phyloP scores from a whole-genome alignment of 2,329 filamentous ascomycete species.

The Penicillium sp. region DNA sequence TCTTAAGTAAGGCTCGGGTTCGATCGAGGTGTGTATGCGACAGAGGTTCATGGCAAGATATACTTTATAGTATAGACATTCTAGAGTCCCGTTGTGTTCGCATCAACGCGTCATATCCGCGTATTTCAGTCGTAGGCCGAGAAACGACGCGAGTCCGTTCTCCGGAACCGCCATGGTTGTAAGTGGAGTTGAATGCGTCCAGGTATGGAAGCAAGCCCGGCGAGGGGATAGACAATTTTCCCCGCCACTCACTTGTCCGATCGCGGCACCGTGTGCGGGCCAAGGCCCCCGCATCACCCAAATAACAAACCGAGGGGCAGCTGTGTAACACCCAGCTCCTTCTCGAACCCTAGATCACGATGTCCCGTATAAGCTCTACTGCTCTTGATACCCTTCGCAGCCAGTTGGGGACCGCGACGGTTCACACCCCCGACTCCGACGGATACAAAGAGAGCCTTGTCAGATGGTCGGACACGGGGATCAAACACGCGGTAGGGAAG shows the following conservation, averaged over 20 bases:
- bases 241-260: background rate
- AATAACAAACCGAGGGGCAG: background rate
- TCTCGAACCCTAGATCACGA: background rate
- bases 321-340: background rate
- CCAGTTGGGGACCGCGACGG: slow-evolving; percentile 5
- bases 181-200: no score
- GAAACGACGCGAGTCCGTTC: no score
- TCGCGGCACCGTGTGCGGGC: background rate
- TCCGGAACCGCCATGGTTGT: no score
- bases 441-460: slow-evolving; percentile 24
- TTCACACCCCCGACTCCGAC: slow-evolving; percentile 23
- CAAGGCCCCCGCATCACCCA: background rate
- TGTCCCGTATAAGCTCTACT: slow-evolving; percentile 1
- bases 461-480: slow-evolving; percentile 34
- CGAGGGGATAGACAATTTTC: no score
- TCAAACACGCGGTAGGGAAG: slow-evolving; percentile 28
- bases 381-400: slow-evolving; percentile 11
- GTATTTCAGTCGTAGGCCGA: no score
- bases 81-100: no score
- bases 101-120: no score
- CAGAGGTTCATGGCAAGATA: background rate
- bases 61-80: background rate
- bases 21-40: background rate
- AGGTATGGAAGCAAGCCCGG: no score
- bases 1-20: slow-evolving; percentile 7